These are phyloP conservation scores for Irpex rosettiformis DNA, from an alignment of 1,284 basidiomycete genomes.

Conservation along the genomic window DNA sequence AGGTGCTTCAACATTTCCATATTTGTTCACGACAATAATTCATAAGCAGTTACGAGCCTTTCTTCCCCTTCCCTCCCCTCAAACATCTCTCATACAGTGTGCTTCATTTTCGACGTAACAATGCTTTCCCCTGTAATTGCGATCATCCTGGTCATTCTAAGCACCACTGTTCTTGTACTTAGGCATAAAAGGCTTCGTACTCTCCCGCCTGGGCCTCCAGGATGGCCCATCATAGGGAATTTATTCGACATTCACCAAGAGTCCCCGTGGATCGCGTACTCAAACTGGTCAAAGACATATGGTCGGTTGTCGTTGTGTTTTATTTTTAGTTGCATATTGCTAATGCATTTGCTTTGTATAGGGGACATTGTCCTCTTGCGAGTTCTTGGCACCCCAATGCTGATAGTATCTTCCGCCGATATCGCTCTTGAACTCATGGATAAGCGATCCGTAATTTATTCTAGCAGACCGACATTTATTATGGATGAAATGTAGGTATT, in stretches of 20 bases:
- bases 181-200: no score
- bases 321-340: neutral
- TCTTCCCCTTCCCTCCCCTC: no score
- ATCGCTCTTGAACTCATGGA: slow-evolving; percentile 2
- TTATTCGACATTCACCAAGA: slow-evolving; percentile 4
- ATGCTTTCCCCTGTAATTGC: no score
- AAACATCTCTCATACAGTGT: no score
- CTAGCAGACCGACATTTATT: neutral
- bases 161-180: no score
- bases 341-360: no score
- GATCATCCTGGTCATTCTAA: no score
- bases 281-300: slow-evolving; percentile 4
- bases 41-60: no score
- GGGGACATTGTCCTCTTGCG: slow-evolving; percentile 1
- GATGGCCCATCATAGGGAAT: slow-evolving; percentile 7
- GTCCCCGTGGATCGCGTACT: slow-evolving; percentile 8
- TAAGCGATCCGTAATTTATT: slow-evolving; percentile 2
- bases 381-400: neutral
- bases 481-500: slow-evolving; percentile 36
- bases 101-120: no score
- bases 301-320: no score
- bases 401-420: neutral
- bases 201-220: slow-evolving; percentile 3
- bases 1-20: no score
- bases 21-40: no score